These are phyloP conservation scores for Sphaceloma murrayae DNA, from an alignment of 2,329 filamentous ascomycete genomes.

Conservation along the genomic window DNA sequence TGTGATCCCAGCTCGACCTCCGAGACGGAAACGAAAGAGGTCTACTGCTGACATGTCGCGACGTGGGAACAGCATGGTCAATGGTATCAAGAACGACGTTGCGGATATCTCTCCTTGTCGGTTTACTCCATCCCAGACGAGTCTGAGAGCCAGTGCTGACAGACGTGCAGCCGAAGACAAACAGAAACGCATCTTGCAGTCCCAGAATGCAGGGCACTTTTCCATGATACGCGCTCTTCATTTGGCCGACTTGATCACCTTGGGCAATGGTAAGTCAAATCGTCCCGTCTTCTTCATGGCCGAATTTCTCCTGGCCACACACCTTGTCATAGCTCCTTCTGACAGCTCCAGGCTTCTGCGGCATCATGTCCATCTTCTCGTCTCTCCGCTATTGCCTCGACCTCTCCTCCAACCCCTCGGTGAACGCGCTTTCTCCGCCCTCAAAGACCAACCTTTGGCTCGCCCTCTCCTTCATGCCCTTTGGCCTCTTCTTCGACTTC, in stretches of 20 bases:
- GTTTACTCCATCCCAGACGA: neutral
- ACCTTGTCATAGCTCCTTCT: too few relatives aligned
- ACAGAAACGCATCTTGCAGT: conserved; percentile 62
- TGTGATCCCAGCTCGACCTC: neutral
- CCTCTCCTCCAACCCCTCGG: conserved; percentile 3
- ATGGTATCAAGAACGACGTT: conserved; percentile 10
- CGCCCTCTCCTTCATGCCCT: conserved; percentile 78
- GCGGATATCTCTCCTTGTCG: conserved; percentile 1
- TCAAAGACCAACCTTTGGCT: conserved; percentile 63
- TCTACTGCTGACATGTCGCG: conserved; percentile 11
- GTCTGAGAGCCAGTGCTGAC: neutral
- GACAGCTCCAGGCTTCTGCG: conserved; percentile 57
- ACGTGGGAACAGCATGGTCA: conserved; percentile 7
- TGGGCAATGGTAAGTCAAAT: conserved; percentile 54
- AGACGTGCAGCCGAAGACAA: conserved; percentile 54
- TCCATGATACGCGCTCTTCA: conserved; percentile 53
- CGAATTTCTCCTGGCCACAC: conserved; percentile 12
- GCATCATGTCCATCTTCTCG: conserved; percentile 90
- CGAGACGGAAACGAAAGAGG: too few relatives aligned
- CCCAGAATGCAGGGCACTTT: conserved; percentile 61
- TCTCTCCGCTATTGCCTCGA: conserved; percentile 87
- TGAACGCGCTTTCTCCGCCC: conserved; percentile 20
- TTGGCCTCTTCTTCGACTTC: conserved; percentile 94
- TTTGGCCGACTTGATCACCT: conserved; percentile 73
- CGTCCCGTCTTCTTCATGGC: neutral